These are phyloP conservation scores for Botrytis porri DNA, from an alignment of 2,329 filamentous ascomycete species.

Conservation along the genomic window DNA sequence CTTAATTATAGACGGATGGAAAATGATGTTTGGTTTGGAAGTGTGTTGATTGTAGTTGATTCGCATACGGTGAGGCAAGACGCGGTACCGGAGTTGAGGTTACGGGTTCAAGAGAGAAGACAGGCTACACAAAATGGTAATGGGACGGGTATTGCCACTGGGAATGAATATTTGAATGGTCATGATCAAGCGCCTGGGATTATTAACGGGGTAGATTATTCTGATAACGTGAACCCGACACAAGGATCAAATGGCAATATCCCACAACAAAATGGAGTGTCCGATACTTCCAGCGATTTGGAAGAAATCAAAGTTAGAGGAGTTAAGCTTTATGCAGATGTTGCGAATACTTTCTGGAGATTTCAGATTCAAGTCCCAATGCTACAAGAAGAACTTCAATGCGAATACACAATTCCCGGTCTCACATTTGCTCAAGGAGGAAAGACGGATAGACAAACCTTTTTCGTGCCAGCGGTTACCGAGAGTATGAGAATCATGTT, in stretches of 20 bases:
- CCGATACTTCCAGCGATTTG: not conserved
- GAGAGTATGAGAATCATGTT: slow-evolving; percentile 99
- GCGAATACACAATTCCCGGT: slow-evolving; percentile 72
- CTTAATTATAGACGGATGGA: slow-evolving; percentile 77
- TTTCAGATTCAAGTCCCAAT: slow-evolving; percentile 82
- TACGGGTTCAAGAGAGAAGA: slow-evolving; percentile 42
- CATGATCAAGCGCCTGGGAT: slow-evolving; percentile 30
- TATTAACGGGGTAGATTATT: slow-evolving; percentile 35
- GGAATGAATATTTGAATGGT: slow-evolving; percentile 11
- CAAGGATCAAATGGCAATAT: not conserved
- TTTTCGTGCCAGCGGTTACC: slow-evolving; percentile 78
- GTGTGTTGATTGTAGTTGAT: slow-evolving; percentile 79
- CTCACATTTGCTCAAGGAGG: slow-evolving; percentile 58
- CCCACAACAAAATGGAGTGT: not conserved
- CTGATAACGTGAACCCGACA: slow-evolving; percentile 31
- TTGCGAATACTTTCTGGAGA: slow-evolving; percentile 82
- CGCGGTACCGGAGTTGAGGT: slow-evolving; percentile 54
- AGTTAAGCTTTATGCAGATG: slow-evolving; percentile 63
- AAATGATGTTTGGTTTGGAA: slow-evolving; percentile 72
- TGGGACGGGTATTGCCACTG: slow-evolving; percentile 19
- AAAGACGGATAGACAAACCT: slow-evolving; percentile 61
- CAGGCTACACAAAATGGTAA: slow-evolving; percentile 30
- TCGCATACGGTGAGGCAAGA: slow-evolving; percentile 56
- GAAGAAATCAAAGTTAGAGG: slow-evolving; percentile 46
- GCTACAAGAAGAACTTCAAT: slow-evolving; percentile 64